phyloP scores from a whole-genome alignment of 306 rosid species.

The Herpetospermum pedunculosum region DNA sequence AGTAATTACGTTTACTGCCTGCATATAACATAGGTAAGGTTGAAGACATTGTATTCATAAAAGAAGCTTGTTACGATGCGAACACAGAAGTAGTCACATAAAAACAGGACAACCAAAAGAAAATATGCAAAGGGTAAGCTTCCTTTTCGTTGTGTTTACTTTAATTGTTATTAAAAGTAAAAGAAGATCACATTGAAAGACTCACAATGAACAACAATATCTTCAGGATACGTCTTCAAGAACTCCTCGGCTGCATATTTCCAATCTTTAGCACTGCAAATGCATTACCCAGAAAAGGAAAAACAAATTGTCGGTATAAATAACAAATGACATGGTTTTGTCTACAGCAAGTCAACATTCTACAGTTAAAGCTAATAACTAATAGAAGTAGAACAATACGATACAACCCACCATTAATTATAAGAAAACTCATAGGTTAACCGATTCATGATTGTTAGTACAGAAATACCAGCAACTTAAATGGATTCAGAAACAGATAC shows the following conservation, averaged over 20 bases:
- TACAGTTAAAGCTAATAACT: background rate
- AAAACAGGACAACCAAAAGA: background rate
- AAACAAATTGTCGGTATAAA: background rate
- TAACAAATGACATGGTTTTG: background rate
- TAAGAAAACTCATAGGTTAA: background rate
- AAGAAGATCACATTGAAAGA: background rate
- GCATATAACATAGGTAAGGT: conserved; percentile 23
- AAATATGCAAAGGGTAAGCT: background rate
- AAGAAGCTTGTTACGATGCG: background rate
- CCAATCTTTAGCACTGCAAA: conserved; percentile 69
- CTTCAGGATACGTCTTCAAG: conserved; percentile 42
- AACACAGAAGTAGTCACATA: background rate
- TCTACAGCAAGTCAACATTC: background rate
- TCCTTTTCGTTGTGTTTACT: background rate
- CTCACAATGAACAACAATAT: conserved; percentile 76
- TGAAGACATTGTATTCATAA: conserved; percentile 8
- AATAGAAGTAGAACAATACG: background rate
- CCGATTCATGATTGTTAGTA: background rate
- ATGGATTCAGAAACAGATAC: background rate
- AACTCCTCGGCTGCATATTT: conserved; percentile 64
- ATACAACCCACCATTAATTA: background rate
- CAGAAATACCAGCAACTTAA: background rate
- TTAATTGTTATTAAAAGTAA: background rate
- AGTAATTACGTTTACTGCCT: conserved; percentile 67
- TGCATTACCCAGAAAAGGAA: background rate